A percentile compares a stretch with the other conserved stretches of the same genome.
phyloP scores from a whole-genome alignment of 2,329 filamentous ascomycete genomes.

The Aspergillus hortae region DNA sequence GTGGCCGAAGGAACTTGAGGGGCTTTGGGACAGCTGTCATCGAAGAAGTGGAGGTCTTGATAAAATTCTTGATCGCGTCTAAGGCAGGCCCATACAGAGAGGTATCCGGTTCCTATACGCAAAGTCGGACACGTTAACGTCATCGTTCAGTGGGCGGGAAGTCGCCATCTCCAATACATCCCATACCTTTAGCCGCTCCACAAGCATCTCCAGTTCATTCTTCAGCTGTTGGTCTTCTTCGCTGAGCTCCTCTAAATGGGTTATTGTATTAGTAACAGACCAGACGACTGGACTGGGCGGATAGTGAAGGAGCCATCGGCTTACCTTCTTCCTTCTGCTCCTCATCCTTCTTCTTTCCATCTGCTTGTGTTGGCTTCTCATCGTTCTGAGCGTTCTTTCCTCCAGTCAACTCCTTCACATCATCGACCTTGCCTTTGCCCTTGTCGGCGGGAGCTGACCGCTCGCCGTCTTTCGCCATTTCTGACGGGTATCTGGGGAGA shows the following conservation, averaged over 20 bases:
- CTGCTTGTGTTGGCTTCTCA: constrained; percentile 61
- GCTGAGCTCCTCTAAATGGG: constrained; percentile 76
- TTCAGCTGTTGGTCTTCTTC: constrained; percentile 99
- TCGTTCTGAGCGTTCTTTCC: constrained; percentile 58
- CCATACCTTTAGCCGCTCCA: constrained; percentile 82
- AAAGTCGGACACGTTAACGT: constrained; percentile 22
- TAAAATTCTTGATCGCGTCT: constrained; percentile 95
- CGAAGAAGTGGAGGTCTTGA: constrained; percentile 98
- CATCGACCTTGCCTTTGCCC: constrained; percentile 88
- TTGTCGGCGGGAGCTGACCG: constrained; percentile 81
- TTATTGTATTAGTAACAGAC: constrained; percentile 23
- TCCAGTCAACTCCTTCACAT: constrained; percentile 58
- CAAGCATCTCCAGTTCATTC: constrained; percentile 95
- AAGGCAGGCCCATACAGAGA: constrained; percentile 87
- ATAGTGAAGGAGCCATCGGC: constrained; percentile 17
- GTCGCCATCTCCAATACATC: constrained; percentile 5
- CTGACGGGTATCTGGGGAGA: constrained; percentile 31
- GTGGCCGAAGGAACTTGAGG: constrained; percentile 93
- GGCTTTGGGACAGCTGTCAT: constrained; percentile 99
- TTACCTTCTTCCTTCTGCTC: constrained; percentile 57
- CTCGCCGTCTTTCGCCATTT: constrained; percentile 93
- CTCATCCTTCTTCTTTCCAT: constrained; percentile 72
- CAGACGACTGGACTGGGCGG: constrained; percentile 34
- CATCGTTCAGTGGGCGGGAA: constrained; percentile 15
- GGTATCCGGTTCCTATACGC: constrained; percentile 71